A percentile compares a stretch with the other conserved stretches of the same genome.
phyloP scores from a whole-genome alignment of 192 early-diverging fungal species.

The Endogone sp. region DNA sequence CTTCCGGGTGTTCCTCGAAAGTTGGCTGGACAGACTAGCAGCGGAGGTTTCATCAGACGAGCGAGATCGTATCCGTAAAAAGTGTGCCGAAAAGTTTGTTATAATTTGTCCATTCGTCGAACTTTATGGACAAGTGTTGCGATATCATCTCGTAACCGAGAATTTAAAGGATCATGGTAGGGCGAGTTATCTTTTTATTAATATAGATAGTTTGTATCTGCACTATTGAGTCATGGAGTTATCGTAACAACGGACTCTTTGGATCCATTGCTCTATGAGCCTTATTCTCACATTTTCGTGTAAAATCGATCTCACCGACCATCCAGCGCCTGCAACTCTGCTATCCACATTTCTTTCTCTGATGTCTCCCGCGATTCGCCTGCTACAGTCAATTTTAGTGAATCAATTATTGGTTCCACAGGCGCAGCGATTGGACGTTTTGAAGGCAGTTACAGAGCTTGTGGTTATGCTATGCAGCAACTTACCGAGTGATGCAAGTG shows the following conservation, averaged over 20 bases:
- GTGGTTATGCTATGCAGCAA: conserved; percentile 13
- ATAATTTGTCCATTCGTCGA: background rate
- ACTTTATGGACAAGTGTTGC: background rate
- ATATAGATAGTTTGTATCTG: too few species aligned
- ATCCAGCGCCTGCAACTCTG: background rate
- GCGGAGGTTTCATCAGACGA: background rate
- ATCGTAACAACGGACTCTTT: background rate
- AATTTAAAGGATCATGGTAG: background rate
- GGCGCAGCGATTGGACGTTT: background rate
- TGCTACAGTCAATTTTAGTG: background rate
- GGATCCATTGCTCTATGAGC: background rate
- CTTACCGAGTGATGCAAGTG: conserved; percentile 10
- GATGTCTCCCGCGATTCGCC: background rate
- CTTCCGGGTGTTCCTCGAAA: background rate
- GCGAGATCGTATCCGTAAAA: background rate
- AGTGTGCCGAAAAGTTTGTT: background rate
- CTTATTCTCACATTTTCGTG: background rate
- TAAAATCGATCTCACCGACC: background rate
- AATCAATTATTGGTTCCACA: background rate
- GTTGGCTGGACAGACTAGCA: background rate
- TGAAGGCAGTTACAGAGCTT: conserved; percentile 9
- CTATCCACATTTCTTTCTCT: background rate
- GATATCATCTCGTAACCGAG: background rate
- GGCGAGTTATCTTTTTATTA: too few species aligned
- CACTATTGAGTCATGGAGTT: too few species aligned